A percentile compares a stretch with the other conserved stretches of the same genome.
These are phyloP conservation scores for Haplosporangium sp. DNA, from an alignment of 371 early-diverging fungal species.

Conservation along the genomic window DNA sequence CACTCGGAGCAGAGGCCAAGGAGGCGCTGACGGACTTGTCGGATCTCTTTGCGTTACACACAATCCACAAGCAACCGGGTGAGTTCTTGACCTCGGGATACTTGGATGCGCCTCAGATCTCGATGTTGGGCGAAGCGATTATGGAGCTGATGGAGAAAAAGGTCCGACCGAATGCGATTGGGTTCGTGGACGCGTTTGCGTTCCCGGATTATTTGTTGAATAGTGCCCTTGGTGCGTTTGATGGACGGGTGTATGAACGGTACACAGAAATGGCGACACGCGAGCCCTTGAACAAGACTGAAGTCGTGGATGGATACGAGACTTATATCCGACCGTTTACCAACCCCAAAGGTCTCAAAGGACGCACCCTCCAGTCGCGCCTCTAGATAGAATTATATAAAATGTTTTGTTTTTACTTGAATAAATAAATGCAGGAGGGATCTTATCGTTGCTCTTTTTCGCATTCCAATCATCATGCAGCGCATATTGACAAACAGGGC, in stretches of 20 bases:
- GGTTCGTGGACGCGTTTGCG: conserved; percentile 80
- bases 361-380: conserved; percentile 36
- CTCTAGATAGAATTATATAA: conserved; percentile 10
- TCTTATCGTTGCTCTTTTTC: too few species aligned
- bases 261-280: conserved; percentile 74
- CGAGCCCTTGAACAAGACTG: conserved; percentile 74
- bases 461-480: too few species aligned
- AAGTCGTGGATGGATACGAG: conserved; percentile 69
- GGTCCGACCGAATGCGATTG: conserved; percentile 78
- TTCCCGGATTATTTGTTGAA: conserved; percentile 78
- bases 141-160: conserved; percentile 63
- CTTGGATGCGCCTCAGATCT: conserved; percentile 61
- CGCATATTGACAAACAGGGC: too few species aligned
- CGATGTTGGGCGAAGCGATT: conserved; percentile 63
- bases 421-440: too few species aligned
- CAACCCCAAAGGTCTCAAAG: conserved; percentile 40
- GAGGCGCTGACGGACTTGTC: conserved; percentile 68
- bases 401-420: too few species aligned
- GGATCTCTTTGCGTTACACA: conserved; percentile 70
- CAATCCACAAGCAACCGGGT: conserved; percentile 74
- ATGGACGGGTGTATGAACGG: conserved; percentile 81
- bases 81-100: conserved; percentile 73
- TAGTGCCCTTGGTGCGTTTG: conserved; percentile 77
- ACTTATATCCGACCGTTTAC: conserved; percentile 65
- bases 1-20: conserved; percentile 64